These are phyloP conservation scores for Solanum medicagineum DNA, from an alignment of 257 asterid genomes.

Conservation along the genomic window DNA sequence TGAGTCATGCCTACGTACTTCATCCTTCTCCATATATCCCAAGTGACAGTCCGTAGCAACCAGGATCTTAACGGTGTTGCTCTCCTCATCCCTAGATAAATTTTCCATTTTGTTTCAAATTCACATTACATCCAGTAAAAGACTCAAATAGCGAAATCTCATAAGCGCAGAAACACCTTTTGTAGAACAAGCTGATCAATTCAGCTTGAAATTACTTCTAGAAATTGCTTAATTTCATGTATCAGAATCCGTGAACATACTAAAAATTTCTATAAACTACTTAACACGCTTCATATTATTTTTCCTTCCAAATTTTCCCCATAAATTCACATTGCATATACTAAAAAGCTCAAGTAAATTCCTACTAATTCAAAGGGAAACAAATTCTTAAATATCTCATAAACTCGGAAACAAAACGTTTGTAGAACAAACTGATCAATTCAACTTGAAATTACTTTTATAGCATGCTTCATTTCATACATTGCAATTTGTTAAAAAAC, in stretches of 20 bases:
- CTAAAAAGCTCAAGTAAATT: neutral
- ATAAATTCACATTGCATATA: neutral
- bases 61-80: conserved; percentile 53
- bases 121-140: neutral
- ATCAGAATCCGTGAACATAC: neutral
- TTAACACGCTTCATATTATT: neutral
- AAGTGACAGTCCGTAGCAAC: conserved; percentile 98
- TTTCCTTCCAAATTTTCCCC: neutral
- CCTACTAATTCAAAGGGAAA: neutral
- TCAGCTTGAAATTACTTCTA: neutral
- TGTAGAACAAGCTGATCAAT: neutral
- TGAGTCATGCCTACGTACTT: conserved; percentile 87
- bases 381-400: neutral
- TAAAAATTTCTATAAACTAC: neutral
- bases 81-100: conserved; percentile 41
- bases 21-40: conserved; percentile 98
- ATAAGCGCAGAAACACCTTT: neutral
- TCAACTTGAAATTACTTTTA: neutral
- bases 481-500: neutral
- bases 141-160: neutral
- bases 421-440: neutral
- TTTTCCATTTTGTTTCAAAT: neutral
- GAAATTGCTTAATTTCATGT: neutral
- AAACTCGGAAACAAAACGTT: neutral
- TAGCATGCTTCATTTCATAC: neutral